phyloP scores from a whole-genome alignment of 768 basidiomycete species.

The Lyophyllum atratum region DNA sequence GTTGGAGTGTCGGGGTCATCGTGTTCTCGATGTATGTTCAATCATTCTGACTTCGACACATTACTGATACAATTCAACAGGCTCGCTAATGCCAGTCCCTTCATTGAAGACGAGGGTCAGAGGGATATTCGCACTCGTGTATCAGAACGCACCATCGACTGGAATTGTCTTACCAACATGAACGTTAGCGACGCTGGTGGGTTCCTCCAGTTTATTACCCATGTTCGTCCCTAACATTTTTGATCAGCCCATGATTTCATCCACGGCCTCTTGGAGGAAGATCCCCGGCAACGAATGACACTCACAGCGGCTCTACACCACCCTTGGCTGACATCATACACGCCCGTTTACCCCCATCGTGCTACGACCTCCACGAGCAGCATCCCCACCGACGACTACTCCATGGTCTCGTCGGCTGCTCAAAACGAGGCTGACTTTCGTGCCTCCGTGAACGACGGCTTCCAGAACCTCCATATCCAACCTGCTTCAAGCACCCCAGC shows the following conservation, averaged over 20 bases:
- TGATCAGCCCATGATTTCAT: constrained; percentile 67
- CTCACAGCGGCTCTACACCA: constrained; percentile 69
- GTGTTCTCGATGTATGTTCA: constrained; percentile 77
- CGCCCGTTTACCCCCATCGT: constrained; percentile 25
- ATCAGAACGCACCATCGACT: constrained; percentile 60
- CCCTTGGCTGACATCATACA: constrained; percentile 65
- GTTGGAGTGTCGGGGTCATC: constrained; percentile 96
- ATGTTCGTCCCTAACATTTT: not conserved
- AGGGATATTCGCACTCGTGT: constrained; percentile 65
- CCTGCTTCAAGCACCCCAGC: constrained; percentile 12
- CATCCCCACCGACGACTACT: constrained; percentile 18
- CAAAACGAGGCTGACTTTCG: constrained; percentile 13
- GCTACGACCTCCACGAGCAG: not conserved
- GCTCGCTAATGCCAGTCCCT: constrained; percentile 78
- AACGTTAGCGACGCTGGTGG: constrained; percentile 50
- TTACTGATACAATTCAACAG: constrained; percentile 33
- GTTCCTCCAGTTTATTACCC: constrained; percentile 12
- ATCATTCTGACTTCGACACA: not conserved
- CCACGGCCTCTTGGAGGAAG: constrained; percentile 56
- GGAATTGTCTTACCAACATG: constrained; percentile 44
- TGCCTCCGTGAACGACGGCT: constrained; percentile 29
- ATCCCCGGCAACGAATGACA: constrained; percentile 72
- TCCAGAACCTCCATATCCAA: constrained; percentile 35
- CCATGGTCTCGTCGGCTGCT: constrained; percentile 22
- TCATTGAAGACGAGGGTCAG: constrained; percentile 72